These are phyloP conservation scores for Triticum timopheevii DNA, from an alignment of 176 grass and related monocot genomes.

Conservation along the genomic window DNA sequence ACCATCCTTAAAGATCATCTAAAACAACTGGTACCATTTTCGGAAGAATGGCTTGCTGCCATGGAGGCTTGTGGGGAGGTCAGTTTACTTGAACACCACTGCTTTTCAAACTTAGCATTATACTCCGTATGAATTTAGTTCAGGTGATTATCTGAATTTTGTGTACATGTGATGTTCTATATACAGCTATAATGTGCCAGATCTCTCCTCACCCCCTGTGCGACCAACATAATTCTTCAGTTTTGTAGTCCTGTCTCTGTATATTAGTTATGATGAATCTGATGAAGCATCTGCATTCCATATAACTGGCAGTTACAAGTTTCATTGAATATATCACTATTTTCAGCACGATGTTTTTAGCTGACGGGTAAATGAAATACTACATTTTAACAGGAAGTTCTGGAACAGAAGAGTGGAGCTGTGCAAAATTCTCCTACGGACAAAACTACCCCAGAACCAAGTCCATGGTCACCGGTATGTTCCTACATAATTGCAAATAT, in stretches of 20 bases:
- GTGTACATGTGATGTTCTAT: neutral
- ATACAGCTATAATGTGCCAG: neutral
- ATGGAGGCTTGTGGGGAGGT: conserved; percentile 82
- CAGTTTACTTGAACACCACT: conserved; percentile 28
- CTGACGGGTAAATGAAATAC: neutral
- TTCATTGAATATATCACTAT: neutral
- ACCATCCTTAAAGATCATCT: conserved; percentile 41
- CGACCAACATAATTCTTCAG: neutral
- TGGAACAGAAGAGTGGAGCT: conserved; percentile 69
- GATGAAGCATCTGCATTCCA: neutral
- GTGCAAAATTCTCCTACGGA: conserved; percentile 92
- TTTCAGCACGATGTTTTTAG: neutral
- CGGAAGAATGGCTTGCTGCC: conserved; percentile 86
- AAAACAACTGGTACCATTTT: conserved; percentile 60
- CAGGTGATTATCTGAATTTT: conserved; percentile 20
- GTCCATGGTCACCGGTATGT: conserved; percentile 90
- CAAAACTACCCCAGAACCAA: conserved; percentile 58
- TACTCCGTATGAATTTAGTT: neutral
- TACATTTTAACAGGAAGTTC: conserved; percentile 63
- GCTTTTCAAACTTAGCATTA: neutral
- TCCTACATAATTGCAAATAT: conserved; percentile 14
- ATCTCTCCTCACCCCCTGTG: neutral
- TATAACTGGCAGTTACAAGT: neutral
- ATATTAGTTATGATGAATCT: conserved; percentile 1
- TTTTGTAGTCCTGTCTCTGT: neutral